Evolutionary conservation across 371 early-diverging fungal species (phyloP).

Genomic region (Thermomucor indicae-seudaticae): DNA sequence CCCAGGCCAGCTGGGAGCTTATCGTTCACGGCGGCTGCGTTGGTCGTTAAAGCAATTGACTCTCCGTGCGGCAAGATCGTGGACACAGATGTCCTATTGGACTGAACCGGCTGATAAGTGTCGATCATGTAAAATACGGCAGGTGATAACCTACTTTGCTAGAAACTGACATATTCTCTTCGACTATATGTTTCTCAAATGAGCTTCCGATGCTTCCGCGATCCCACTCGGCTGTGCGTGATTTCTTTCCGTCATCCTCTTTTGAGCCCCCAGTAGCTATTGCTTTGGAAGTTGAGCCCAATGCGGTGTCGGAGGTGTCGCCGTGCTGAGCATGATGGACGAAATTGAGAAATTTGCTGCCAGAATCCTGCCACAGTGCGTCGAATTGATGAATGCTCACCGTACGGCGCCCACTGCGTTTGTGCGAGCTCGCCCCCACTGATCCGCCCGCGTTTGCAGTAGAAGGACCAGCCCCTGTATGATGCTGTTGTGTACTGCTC

Average conservation of each 20-base stretch:
- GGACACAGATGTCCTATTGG: conserved; percentile 40
- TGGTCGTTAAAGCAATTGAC: conserved; percentile 23
- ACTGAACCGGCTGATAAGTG: conserved; percentile 6
- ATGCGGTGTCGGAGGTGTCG: background rate
- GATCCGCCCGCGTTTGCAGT: background rate
- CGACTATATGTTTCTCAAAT: conserved; percentile 11
- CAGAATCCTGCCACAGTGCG: conserved; percentile 40
- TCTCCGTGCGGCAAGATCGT: conserved; percentile 22
- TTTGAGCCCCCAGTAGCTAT: background rate
- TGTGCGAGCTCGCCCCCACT: conserved; percentile 5
- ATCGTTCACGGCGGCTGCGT: conserved; percentile 29
- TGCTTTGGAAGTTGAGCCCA: conserved; percentile 2
- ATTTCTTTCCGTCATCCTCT: conserved; percentile 12
- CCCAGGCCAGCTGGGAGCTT: conserved; percentile 33
- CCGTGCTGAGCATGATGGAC: conserved; percentile 30
- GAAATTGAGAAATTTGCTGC: conserved; percentile 38
- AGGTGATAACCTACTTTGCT: conserved; percentile 19
- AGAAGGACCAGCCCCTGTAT: conserved; percentile 3
- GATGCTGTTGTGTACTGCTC: conserved; percentile 16
- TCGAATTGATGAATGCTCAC: conserved; percentile 46
- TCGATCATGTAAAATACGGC: background rate
- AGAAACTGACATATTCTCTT: conserved; percentile 20
- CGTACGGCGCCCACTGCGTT: conserved; percentile 25
- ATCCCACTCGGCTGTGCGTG: conserved; percentile 14
- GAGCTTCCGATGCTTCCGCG: conserved; percentile 15